A percentile compares a stretch with the other conserved stretches of the same genome.
phyloP scores from a whole-genome alignment of 2,329 filamentous ascomycete species.

The Aspergillus versicolor region DNA sequence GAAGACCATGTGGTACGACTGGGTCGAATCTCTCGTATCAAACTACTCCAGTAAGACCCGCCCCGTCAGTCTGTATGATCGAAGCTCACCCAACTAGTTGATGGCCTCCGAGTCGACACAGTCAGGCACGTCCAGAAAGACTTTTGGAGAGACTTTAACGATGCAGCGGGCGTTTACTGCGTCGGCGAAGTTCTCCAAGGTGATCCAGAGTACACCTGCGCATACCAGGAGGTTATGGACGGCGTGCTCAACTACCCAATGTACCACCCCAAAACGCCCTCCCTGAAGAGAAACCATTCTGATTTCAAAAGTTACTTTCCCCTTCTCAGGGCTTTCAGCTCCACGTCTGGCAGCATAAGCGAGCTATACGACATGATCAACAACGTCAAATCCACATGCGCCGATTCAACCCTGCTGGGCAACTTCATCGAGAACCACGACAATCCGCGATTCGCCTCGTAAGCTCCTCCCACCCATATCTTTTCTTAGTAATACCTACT shows the following conservation, averaged over 20 bases:
- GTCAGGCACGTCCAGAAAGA: conserved; percentile 48
- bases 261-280: neutral
- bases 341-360: conserved; percentile 33
- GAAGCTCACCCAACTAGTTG: conserved; percentile 30
- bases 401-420: conserved; percentile 51
- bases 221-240: conserved; percentile 47
- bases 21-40: conserved; percentile 58
- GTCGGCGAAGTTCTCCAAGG: conserved; percentile 49
- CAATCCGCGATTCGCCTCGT: conserved; percentile 53
- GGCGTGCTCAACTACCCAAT: conserved; percentile 52
- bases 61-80: neutral
- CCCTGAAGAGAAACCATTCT: neutral
- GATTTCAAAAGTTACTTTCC: conserved; percentile 28
- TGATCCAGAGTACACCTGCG: conserved; percentile 42
- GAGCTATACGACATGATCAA: conserved; percentile 37
- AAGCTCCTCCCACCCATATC: conserved; percentile 9
- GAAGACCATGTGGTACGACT: conserved; percentile 53
- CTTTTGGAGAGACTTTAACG: conserved; percentile 46
- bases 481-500: conserved; percentile 40
- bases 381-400: conserved; percentile 33
- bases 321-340: conserved; percentile 37
- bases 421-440: conserved; percentile 64
- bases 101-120: conserved; percentile 55
- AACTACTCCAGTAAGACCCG: conserved; percentile 55
- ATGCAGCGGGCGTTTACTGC: conserved; percentile 47